Evolutionary conservation across 2,329 filamentous ascomycete species (phyloP).

Genomic region (Exophiala aquamarina): DNA sequence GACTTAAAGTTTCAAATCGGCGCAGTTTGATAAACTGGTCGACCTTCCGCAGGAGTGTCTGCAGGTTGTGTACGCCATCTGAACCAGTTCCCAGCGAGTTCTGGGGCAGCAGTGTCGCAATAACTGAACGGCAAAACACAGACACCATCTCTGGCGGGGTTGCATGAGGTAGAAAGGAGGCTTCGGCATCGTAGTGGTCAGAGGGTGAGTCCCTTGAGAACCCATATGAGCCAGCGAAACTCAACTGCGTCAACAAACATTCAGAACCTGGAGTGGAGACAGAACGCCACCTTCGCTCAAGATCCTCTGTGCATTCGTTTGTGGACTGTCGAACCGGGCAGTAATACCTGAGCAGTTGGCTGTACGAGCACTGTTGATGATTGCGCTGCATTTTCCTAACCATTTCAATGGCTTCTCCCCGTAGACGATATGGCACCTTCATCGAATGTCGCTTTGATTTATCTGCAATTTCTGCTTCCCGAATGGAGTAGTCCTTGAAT

Average conservation of each 20-base stretch:
- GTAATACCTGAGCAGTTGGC: slow-evolving; percentile 74
- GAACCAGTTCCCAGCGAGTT: slow-evolving; percentile 69
- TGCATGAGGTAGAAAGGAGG: slow-evolving; percentile 42
- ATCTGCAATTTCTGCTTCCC: slow-evolving; percentile 73
- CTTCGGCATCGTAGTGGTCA: slow-evolving; percentile 5
- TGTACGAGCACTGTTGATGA: slow-evolving; percentile 76
- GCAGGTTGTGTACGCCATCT: slow-evolving; percentile 59
- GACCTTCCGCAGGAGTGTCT: slow-evolving; percentile 64
- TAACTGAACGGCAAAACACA: slow-evolving; percentile 77
- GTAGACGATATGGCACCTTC: slow-evolving; percentile 52
- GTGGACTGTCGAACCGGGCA: slow-evolving; percentile 61
- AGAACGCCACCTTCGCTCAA: not conserved
- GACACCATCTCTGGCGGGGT: slow-evolving; percentile 70
- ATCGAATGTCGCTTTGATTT: slow-evolving; percentile 7
- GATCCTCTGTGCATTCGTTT: not conserved
- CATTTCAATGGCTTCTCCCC: slow-evolving; percentile 60
- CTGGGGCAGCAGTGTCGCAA: slow-evolving; percentile 71
- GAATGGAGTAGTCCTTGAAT: slow-evolving; percentile 80
- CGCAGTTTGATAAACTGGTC: slow-evolving; percentile 75
- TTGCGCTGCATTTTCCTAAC: slow-evolving; percentile 67
- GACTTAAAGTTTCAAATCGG: slow-evolving; percentile 74
- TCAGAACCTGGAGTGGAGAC: slow-evolving; percentile 2
- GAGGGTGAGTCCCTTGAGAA: no score
- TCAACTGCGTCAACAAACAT: slow-evolving; percentile 12
- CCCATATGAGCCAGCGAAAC: not conserved